Percentiles rank a stretch among this genome's conserved stretches.
Conservation (phyloP, 768 basidiomycete genomes). For the Pleurotus djamor region DNA sequence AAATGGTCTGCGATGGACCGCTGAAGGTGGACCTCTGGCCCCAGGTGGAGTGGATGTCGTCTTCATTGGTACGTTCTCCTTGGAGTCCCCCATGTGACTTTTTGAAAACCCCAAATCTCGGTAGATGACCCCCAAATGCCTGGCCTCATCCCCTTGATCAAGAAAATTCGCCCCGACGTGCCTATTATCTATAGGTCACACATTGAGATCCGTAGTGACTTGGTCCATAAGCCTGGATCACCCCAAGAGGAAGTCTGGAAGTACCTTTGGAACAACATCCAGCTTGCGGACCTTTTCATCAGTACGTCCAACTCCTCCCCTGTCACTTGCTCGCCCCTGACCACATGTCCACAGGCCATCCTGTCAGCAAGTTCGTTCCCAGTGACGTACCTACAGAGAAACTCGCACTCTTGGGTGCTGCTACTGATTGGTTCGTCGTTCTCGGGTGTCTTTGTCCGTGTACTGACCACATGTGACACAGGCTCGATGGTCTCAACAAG, state of each 20-base stretch:
- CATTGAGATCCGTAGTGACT: slow-evolving; percentile 90
- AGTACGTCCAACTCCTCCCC: slow-evolving; percentile 35
- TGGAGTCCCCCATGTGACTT: not conserved
- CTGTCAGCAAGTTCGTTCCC: slow-evolving; percentile 93
- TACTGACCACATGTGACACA: slow-evolving; percentile 17
- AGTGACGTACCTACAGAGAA: slow-evolving; percentile 75
- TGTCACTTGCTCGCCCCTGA: not conserved
- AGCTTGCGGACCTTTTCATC: slow-evolving; percentile 89
- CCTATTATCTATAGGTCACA: slow-evolving; percentile 94
- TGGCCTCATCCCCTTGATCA: slow-evolving; percentile 91
- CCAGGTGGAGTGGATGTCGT: slow-evolving; percentile 83
- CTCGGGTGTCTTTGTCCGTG: not conserved
- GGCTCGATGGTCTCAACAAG: slow-evolving; percentile 96
- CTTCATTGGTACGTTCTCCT: slow-evolving; percentile 69
- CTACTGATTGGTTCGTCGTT: slow-evolving; percentile 73
- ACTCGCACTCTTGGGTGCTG: slow-evolving; percentile 73
- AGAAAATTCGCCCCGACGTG: slow-evolving; percentile 76
- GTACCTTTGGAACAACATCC: slow-evolving; percentile 92
- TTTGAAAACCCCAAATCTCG: not conserved
- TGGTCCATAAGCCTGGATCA: slow-evolving; percentile 77
- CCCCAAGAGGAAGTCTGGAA: slow-evolving; percentile 93
- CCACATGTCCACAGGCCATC: slow-evolving; percentile 51
- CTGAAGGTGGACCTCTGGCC: slow-evolving; percentile 81
- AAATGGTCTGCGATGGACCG: slow-evolving; percentile 88
- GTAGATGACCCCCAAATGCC: slow-evolving; percentile 91